phyloP scores from a whole-genome alignment of 2,329 filamentous ascomycete species.

The Basipetospora chlamydospora region DNA sequence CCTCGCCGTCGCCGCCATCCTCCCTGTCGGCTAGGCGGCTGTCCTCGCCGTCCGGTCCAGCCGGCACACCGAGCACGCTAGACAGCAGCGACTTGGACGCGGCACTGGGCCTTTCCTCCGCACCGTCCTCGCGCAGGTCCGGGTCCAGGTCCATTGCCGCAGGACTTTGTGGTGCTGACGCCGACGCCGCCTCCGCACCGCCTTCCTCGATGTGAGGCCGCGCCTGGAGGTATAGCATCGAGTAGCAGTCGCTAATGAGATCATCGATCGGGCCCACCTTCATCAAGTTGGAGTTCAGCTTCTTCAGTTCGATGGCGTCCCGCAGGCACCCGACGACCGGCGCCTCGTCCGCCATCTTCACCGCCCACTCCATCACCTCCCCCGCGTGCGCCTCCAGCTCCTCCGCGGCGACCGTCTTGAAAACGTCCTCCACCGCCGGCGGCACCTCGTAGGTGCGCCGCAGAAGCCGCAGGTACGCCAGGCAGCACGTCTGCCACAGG shows the following conservation, averaged over 20 bases:
- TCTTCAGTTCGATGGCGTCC: conserved; percentile 44
- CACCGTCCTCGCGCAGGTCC: conserved; percentile 20
- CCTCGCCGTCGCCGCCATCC: conserved; percentile 14
- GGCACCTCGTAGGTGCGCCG: conserved; percentile 32
- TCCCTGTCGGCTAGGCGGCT: conserved; percentile 24
- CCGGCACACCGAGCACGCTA: conserved; percentile 26
- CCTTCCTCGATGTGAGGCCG: neutral
- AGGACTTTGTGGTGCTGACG: neutral
- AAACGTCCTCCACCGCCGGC: conserved; percentile 34
- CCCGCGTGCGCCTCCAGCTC: conserved; percentile 44
- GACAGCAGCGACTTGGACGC: conserved; percentile 20
- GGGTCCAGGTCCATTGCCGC: neutral
- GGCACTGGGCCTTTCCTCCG: conserved; percentile 21
- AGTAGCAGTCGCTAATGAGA: conserved; percentile 77
- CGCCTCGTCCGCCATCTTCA: conserved; percentile 17
- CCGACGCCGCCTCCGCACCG: neutral
- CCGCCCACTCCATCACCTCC: conserved; percentile 40
- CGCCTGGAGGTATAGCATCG: conserved; percentile 1
- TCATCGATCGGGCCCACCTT: conserved; percentile 81
- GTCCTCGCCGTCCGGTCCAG: conserved; percentile 18
- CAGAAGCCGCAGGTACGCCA: conserved; percentile 37
- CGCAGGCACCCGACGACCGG: conserved; percentile 38
- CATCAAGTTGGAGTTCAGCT: conserved; percentile 75
- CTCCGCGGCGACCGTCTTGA: conserved; percentile 37
- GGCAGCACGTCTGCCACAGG: conserved; percentile 42